Base-by-base conservation (phyloP, 2,329 filamentous ascomycete species). In the Cercospora sp. region DNA sequence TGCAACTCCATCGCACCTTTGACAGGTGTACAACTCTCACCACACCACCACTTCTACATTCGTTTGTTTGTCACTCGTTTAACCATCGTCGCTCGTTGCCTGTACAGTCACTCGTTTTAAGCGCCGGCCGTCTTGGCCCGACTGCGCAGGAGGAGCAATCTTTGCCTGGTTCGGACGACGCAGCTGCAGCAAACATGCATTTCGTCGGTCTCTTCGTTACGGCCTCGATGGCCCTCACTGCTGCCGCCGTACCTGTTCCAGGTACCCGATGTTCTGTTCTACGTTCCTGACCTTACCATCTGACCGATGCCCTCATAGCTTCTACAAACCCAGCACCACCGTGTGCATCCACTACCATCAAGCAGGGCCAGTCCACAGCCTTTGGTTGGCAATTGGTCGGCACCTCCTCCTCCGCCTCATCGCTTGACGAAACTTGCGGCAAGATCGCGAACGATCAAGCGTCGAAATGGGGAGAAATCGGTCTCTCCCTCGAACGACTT, bases 371-470 rank as follows among this genome's bases (percentile, higher is more conserved):
- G 23, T 77, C 75, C 23, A 69, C 61, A 10, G 51, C 74, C 58
- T 72, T 77, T 62, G 75, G 75, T 33, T 77, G 74, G 70, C 75
- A 76, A 58, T 60, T 78, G 40, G 71, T 74, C 12, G 76, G 75
- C 40, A 67, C 72, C 10, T 69, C 73, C 13, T 53, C 69, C 60
- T 59, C 63, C 57, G 26, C 66, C 60, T 48, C 74, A 51, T 67
- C 73, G 45, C 68, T 75, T 40, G 71, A 71, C 20, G 26, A 58
- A 9, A 69, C 68, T 40, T 76, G 75, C 63, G 66, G 68, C 57
- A 60, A 72, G 53, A 72, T 74, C 55, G 58, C 63, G 7, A 63
- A 65, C 33, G 70, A 71, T 40, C 68, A 72, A 30, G 28, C 42
- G 20, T 66, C 66, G 18, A 72, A 68, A 60, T 77, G 73, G 73